phyloP scores from a whole-genome alignment of 495 filamentous ascomycete species.

The Elasticomyces elasticus region DNA sequence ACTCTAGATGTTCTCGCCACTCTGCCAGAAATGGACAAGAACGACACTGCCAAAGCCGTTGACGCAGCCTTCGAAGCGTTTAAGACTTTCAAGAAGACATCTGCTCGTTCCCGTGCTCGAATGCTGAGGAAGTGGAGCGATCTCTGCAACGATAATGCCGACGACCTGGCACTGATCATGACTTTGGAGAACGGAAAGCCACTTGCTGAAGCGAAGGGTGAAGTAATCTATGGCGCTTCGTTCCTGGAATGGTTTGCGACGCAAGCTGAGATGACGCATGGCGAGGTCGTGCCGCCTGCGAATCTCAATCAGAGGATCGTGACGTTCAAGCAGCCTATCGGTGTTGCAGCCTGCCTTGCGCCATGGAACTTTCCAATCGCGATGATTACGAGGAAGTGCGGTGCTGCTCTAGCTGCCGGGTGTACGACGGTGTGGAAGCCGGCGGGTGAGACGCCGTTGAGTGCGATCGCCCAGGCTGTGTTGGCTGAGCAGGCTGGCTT shows the following conservation, averaged over 20 bases:
- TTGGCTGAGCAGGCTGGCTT: constrained; percentile 75
- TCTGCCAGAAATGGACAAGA: constrained; percentile 10
- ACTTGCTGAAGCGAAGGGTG: constrained; percentile 21
- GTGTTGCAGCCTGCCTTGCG: constrained; percentile 16
- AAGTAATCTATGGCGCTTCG: constrained; percentile 21
- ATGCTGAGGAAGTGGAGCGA: constrained; percentile 21
- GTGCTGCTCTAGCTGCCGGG: constrained; percentile 69
- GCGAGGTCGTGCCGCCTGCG: constrained; percentile 18
- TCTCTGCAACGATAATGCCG: constrained; percentile 16
- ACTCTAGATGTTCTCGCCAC: constrained; percentile 17
- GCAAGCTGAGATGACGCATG: constrained; percentile 20
- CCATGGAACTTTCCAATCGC: constrained; percentile 88
- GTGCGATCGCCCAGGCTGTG: constrained; percentile 70
- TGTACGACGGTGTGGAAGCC: constrained; percentile 83
- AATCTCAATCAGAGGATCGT: constrained; percentile 19
- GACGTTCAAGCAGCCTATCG: constrained; percentile 24
- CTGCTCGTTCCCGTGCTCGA: constrained; percentile 11
- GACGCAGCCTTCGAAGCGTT: constrained; percentile 10
- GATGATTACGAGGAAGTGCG: constrained; percentile 87
- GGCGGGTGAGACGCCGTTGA: constrained; percentile 78
- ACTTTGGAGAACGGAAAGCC: constrained; percentile 26
- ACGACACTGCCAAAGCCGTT: constrained; percentile 11
- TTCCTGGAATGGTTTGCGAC: constrained; percentile 26
- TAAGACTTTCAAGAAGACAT: constrained; percentile 10
- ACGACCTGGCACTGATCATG: constrained; percentile 26